Evolutionary conservation across 2,329 filamentous ascomycete genomes (phyloP).

Genomic region (Alternaria triticina): DNA sequence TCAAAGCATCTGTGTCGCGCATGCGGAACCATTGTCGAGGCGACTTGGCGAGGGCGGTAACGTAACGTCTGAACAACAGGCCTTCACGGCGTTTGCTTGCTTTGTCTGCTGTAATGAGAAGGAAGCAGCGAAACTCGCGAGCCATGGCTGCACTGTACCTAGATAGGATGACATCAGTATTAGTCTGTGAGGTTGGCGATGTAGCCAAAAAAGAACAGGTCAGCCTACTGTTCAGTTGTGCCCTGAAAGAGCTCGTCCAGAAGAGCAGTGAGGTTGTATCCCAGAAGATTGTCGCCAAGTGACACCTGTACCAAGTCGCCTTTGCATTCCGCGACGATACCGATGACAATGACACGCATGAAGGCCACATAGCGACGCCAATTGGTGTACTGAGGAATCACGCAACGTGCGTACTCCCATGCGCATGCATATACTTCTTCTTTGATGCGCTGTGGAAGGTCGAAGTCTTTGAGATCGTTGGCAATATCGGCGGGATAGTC

Average conservation of each 20-base stretch:
- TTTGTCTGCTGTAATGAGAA: constrained; percentile 23
- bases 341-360: constrained; percentile 25
- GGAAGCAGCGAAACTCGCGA: constrained; percentile 22
- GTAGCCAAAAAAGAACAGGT: not conserved
- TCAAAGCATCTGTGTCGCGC: constrained; percentile 43
- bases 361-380: constrained; percentile 28
- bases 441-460: not conserved
- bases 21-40: constrained; percentile 41
- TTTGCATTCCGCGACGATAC: constrained; percentile 25
- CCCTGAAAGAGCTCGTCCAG: not conserved
- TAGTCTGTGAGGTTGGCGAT: not conserved
- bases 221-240: not conserved
- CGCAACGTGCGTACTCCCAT: constrained; percentile 28
- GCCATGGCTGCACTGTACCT: constrained; percentile 11
- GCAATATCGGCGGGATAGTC: not conserved
- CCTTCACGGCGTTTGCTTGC: constrained; percentile 12
- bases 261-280: not conserved
- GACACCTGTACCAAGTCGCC: constrained; percentile 17
- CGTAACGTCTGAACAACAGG: constrained; percentile 39
- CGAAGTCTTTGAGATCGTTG: not conserved
- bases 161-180: not conserved
- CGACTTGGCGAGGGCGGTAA: constrained; percentile 28
- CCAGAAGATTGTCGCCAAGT: not conserved
- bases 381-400: constrained; percentile 30
- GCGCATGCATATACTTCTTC: constrained; percentile 24